A percentile compares a stretch with the other conserved stretches of the same genome.
Evolutionary conservation across 805 yeast species (phyloP).

Genomic region (Maudiozyma serrabonitensis): DNA sequence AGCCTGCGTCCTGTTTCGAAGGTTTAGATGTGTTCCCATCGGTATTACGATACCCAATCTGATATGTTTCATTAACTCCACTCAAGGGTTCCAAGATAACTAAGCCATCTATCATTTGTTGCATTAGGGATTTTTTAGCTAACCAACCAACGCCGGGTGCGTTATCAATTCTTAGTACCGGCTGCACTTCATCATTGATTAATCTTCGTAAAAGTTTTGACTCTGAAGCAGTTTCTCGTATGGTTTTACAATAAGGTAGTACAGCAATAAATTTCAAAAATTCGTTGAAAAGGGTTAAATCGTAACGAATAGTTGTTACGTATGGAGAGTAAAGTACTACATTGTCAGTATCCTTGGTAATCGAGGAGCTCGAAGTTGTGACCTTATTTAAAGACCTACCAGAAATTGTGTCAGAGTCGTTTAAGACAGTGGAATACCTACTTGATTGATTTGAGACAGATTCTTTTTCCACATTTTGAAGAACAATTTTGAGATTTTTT

Average conservation of each 20-base stretch:
- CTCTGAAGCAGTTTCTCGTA: conserved; percentile 33
- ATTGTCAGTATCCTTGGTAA: conserved; percentile 4
- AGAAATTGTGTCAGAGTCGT: conserved; percentile 11
- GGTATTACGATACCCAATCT: conserved; percentile 24
- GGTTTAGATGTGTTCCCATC: conserved; percentile 2
- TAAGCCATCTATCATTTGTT: conserved; percentile 65
- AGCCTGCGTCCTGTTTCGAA: conserved; percentile 3
- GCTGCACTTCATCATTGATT: conserved; percentile 71
- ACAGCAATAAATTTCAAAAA: conserved; percentile 32
- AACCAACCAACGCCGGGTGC: conserved; percentile 60
- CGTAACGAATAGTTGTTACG: conserved; percentile 34
- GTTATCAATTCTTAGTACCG: conserved; percentile 51
- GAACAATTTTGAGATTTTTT: conserved; percentile 48
- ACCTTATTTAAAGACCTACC: conserved; percentile 16
- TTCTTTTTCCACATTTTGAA: conserved; percentile 41
- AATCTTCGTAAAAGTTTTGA: conserved; percentile 54
- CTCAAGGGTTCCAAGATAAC: conserved; percentile 80
- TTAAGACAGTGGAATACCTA: conserved; percentile 7
- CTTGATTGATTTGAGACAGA: conserved; percentile 4
- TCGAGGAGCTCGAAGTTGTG: conserved; percentile 7
- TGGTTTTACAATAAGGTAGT: conserved; percentile 26
- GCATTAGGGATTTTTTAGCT: conserved; percentile 50
- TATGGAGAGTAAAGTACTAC: conserved; percentile 33
- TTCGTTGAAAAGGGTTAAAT: conserved; percentile 31
- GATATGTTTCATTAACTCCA: conserved; percentile 69